Evolutionary conservation across 495 filamentous ascomycete genomes (phyloP).

Genomic region (Penicillium subrubescens): DNA sequence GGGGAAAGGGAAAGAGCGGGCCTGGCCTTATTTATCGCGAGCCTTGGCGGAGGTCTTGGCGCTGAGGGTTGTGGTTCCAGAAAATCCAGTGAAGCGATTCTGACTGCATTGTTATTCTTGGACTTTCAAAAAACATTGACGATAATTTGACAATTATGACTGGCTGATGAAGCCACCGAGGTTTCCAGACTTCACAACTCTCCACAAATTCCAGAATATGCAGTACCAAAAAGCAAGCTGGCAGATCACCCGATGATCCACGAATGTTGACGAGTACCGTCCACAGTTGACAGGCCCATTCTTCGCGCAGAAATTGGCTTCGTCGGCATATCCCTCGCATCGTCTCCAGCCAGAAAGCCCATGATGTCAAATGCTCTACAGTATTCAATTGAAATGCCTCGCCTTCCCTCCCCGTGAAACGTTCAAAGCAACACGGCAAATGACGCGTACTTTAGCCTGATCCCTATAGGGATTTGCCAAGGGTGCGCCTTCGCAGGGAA

Average conservation of each 20-base stretch:
- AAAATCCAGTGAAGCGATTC: neutral
- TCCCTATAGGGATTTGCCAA: slow-evolving; percentile 18
- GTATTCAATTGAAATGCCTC: neutral
- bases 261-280: slow-evolving; percentile 10
- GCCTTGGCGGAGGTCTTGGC: slow-evolving; percentile 16
- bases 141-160: neutral
- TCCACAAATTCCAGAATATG: neutral
- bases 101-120: neutral
- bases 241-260: slow-evolving; percentile 12
- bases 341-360: neutral
- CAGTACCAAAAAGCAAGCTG: neutral
- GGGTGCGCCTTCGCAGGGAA: slow-evolving; percentile 8
- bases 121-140: neutral
- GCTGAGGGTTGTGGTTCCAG: neutral
- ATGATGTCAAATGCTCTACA: neutral
- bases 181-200: neutral
- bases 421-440: slow-evolving; percentile 9
- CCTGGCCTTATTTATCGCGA: slow-evolving; percentile 18
- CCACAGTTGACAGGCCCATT: slow-evolving; percentile 12
- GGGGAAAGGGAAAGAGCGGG: slow-evolving; percentile 6
- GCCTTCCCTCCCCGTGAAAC: neutral
- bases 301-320: slow-evolving; percentile 3
- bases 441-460: slow-evolving; percentile 22
- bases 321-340: slow-evolving; percentile 11
- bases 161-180: neutral